Base-by-base conservation (phyloP, 23 red algal species). In the Cyanidiococcus yangmingshanensis region DNA sequence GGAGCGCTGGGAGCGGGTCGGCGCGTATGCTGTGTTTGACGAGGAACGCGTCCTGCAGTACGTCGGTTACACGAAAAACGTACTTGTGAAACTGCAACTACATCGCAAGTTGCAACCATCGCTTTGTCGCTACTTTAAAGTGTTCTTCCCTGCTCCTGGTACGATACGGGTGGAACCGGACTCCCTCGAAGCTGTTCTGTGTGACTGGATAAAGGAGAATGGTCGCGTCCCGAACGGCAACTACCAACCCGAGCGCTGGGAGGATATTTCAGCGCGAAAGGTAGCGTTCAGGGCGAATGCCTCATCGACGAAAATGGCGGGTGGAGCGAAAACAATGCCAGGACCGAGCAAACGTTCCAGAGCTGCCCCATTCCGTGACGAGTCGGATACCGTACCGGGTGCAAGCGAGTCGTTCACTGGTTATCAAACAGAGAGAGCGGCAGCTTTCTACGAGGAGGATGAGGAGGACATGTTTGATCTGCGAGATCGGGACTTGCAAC, bases 161-260 rank as follows among this genome's bases (percentile, higher is more conserved):
- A 59, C 36, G 25, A 36, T 35, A 12, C 74, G 80, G 37, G 80
- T 76, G 18, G 67, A 74, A 17, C 58, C 87, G 18, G 77, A 90
- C 45, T 40, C 74, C 40, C 68, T 90, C 29, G 87, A 90, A 58
- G 51, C 67, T 50, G 79, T 90, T 38, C 57, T 90, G 33, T 77
- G 84, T 77, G 80, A 71, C 74, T 90, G 87, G 87, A 82, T 90
- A 21, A 76, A 82, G 57, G 87, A 90, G 51, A 90, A 79, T 37
- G 87, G 87, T 37, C 76, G 45, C 76, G 76, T 90, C 21, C 87
- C 87, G 12, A 16, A 1, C 3, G 87, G 87, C 2, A 90, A 90
- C 82, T 35, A 35, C 63, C n/a, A 71, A 29, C 63, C 27, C 16
- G 63, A 71, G 12, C 63, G 32, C n/a, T 71, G 63, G 63, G 63